Evolutionary conservation across 2,329 filamentous ascomycete species (phyloP), one percentile per base, ranked within the genome.

Genomic region (Penicillium verrucosum): DNA sequence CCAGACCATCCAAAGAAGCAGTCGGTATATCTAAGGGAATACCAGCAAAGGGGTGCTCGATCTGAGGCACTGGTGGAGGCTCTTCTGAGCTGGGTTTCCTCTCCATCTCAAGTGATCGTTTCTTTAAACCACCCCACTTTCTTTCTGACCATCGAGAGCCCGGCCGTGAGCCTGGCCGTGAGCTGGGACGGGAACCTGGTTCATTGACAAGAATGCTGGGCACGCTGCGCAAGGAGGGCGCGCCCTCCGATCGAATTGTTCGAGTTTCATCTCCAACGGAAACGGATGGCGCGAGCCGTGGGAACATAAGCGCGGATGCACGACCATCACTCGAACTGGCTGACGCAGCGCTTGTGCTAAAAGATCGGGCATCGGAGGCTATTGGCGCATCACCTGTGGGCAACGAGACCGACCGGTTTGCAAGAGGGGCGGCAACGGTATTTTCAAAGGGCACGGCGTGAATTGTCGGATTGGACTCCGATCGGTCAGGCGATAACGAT

Each of bases 21-120:
- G 77, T 80, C 5, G 84, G 83, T 56, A 86, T 84, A 58, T 81
- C 75, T 59, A 83, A 77, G 38, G 80, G 77, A 41, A 85, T 79
- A 40, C 77, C 77, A 53, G 75, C 73, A 65, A 82, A 83, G 1
- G 71, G 64, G 5, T 63, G 56, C 48, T 73, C 67, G 23, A 70
- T 67, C n/a, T 60, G 68, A 32, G 71, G 68, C 32, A 72, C 67
- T 30, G 72, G 72, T 18, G 72, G 71, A 4, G 69, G 65, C 25
- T 70, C 69, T 11, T 72, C 69, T 10, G 60, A 56, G 57, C 59
- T 59, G 32, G 59, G 56, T 43, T 70, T 67, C 43, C 64, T 64
- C 49, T 71, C 68, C 29, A 70, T 65, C 38, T 75, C 73, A n/a
- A 53, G 58, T 12, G 72, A 74, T 50, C 65, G 70, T 57, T 67